phyloP scores from a whole-genome alignment of 306 rosid genomes.

The Oxytropis ochrocephala region DNA sequence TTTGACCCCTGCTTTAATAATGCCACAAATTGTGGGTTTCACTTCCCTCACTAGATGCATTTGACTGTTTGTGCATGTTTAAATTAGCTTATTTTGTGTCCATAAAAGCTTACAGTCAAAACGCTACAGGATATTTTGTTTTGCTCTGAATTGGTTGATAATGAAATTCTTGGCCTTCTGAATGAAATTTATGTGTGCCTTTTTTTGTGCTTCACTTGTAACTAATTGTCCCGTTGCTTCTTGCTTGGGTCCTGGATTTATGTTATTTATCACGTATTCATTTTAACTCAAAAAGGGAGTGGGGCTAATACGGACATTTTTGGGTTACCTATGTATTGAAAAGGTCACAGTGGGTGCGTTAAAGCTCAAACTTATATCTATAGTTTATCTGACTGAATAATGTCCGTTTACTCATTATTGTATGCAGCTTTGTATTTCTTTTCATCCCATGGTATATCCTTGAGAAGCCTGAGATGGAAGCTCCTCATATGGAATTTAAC shows the following conservation, averaged over 20 bases:
- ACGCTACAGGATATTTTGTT: not conserved
- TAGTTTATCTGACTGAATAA: conserved; percentile 7
- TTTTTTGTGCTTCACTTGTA: not conserved
- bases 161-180: not conserved
- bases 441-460: conserved; percentile 87
- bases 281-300: not conserved
- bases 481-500: conserved; percentile 84
- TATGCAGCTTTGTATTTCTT: conserved; percentile 84
- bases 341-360: not conserved
- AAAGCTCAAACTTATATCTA: not conserved
- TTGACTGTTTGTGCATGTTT: not conserved
- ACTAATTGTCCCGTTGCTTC: conserved; percentile 13
- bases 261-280: not conserved
- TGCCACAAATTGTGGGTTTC: not conserved
- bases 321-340: conserved; percentile 3
- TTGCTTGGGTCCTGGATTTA: not conserved
- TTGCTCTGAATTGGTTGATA: not conserved
- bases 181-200: not conserved
- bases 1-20: not conserved
- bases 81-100: conserved; percentile 10
- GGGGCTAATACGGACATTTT: not conserved
- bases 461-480: conserved; percentile 89
- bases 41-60: not conserved
- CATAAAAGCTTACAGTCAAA: not conserved
- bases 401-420: conserved; percentile 13